Base-by-base conservation (phyloP, 352 stramenopile species). In the Lagenidium sp. region DNA sequence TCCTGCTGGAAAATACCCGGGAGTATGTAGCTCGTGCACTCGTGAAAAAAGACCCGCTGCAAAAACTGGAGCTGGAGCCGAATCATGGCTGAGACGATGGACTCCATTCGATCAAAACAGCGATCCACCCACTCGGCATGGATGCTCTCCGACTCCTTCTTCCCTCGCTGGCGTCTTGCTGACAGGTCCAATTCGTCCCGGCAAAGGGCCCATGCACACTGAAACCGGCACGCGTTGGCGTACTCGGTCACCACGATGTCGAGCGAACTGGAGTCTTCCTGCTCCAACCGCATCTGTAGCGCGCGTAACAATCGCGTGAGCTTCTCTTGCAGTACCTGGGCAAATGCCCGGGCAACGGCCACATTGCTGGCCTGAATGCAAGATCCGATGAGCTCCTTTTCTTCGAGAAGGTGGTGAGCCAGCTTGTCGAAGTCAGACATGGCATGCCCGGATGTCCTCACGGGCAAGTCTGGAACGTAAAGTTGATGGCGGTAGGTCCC, bases 361-460 rank as follows among this genome's bases (percentile, higher is more conserved):
- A 71, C 53, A 22, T 79, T 86, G 37, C 77, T 76, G 13, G 76
- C 67, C 43, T 88, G 67, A 13, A 88, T 61, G 37, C 63, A 83
- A 7, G 62, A 62, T 7, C 70, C 64, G n/a, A 86, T 51, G 15
- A 83, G 57, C 32, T 88, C 75, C 3, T 60, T 82, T 30, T 88
- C 75, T 62, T 88, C 75, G 0, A 88, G 61, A 37, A 88, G 60
- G 46, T 85, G 69, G 28, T 88, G 76, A 3, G 65, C 47, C 3
- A 88, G 55, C 39, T 82, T 86, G 16, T 85, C 73, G 41, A 83
- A 85, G 4, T 55, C 59, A 11, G 72, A 88, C 8, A 81, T 34
- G n/a, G n/a, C n/a, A n/a, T n/a, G n/a, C n/a, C n/a, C n/a, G n/a
- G n/a, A n/a, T n/a, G n/a, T n/a, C n/a, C n/a, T n/a, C 31, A 32